A percentile compares a stretch with the other conserved stretches of the same genome.
These are phyloP conservation scores for Actinomortierella ambigua DNA, from an alignment of 371 early-diverging fungal genomes.

Conservation along the genomic window DNA sequence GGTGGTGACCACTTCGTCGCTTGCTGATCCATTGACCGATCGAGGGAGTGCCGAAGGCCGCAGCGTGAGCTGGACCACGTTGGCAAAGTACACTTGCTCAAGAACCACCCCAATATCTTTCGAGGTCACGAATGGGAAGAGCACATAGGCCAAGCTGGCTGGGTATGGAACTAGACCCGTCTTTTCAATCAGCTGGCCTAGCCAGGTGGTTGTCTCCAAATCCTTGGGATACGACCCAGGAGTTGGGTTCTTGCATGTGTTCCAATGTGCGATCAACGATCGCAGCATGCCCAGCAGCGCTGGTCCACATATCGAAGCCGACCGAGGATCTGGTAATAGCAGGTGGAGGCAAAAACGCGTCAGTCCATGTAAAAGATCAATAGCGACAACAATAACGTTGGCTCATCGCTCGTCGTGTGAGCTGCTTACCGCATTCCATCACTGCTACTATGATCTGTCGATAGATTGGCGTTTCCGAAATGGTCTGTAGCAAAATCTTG, in stretches of 20 bases:
- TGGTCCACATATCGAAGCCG: slow-evolving; percentile 25
- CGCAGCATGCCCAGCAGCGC: slow-evolving; percentile 39
- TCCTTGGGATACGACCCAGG: slow-evolving; percentile 39
- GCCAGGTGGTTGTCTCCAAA: slow-evolving; percentile 31
- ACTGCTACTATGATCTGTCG: slow-evolving; percentile 30
- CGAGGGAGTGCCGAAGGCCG: too few relatives aligned
- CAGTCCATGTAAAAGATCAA: neutral
- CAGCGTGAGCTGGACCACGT: too few relatives aligned
- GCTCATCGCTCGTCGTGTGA: neutral
- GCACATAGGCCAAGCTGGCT: slow-evolving; percentile 22
- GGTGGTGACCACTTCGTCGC: too few relatives aligned
- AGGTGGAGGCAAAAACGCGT: too few relatives aligned
- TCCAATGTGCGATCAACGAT: slow-evolving; percentile 42
- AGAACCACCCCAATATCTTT: slow-evolving; percentile 33
- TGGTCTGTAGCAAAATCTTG: slow-evolving; percentile 29
- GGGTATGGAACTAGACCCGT: slow-evolving; percentile 41
- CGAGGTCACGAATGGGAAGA: slow-evolving; percentile 34
- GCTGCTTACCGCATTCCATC: slow-evolving; percentile 23
- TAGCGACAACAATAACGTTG: neutral
- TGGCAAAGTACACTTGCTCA: slow-evolving; percentile 39
- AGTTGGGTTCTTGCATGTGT: slow-evolving; percentile 27
- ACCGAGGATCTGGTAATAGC: slow-evolving; percentile 10
- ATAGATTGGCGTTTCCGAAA: slow-evolving; percentile 33
- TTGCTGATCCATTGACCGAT: too few relatives aligned
- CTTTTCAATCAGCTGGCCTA: slow-evolving; percentile 35